Base-by-base conservation (phyloP, 2,329 filamentous ascomycete species). In the Pyricularia pennisetigena region DNA sequence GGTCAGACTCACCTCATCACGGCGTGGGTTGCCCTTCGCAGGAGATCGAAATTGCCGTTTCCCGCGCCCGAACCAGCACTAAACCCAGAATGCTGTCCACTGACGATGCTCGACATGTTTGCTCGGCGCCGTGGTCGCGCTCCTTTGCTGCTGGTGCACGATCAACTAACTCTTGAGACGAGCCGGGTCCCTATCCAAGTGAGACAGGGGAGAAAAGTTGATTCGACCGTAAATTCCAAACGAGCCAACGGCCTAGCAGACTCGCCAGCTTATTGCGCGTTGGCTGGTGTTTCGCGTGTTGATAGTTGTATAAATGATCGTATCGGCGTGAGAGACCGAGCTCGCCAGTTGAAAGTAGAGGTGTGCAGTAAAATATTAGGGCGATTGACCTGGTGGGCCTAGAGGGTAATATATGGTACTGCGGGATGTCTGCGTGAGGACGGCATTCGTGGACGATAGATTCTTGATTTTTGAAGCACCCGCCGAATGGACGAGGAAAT, bases 11-110 rank as follows among this genome's bases (percentile, higher is more conserved):
- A 87, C 85, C 80, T 87, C 80, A 83, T 83, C 82, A 88, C 84
- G 72, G 83, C 83, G 74, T 87, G 85, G n/a, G 86, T 88, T 70
- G 86, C 86, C 75, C 85, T 81, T 74, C 83, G 81, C 71, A 88
- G 76, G 72, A 88, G 79, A 76, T 88, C 86, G 72, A 83, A 86
- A 30, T 63, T 67, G 26, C 63, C 63, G 28, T 49, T 49, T 28
- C 61, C 67, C 16, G 66, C 54, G 59, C 61, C 35, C 16, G 67
- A 23, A 29, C 59, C 61, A 23, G 20, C 23, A 41, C 64, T 64
- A 26, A 29, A 23, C 30, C 64, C 64, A 28, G 54, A 59, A 41
- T 32, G 35, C 64, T 41, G 30, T 26, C 24, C 57, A 61, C 57
- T 61, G 23, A 61, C 57, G 23, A 61, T 61, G 24, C 57, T 61